Conservation (phyloP, 2,329 filamentous ascomycete genomes). For the Clarireedia monteithiana region DNA sequence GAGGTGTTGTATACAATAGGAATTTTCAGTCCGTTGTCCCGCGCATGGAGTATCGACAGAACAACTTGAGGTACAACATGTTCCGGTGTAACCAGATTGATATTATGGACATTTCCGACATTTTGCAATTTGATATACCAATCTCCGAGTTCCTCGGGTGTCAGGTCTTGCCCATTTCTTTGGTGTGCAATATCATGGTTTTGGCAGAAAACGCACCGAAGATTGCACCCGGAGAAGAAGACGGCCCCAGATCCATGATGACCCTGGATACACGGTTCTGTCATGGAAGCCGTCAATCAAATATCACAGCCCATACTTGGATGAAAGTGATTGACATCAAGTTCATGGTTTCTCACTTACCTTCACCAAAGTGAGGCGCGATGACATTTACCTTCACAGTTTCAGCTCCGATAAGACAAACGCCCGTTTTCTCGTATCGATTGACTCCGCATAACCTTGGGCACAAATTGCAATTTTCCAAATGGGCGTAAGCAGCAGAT, state of each 20-base stretch:
- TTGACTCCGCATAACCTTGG: constrained; percentile 72
- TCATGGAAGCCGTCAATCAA: neutral
- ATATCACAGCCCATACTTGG: neutral
- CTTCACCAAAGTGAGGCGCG: constrained; percentile 78
- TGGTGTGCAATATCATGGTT: constrained; percentile 80
- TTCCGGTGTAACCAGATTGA: constrained; percentile 81
- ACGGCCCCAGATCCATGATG: constrained; percentile 74
- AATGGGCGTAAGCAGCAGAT: constrained; percentile 63
- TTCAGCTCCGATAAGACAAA: constrained; percentile 67
- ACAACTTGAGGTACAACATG: constrained; percentile 81
- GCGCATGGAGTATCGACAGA: constrained; percentile 65
- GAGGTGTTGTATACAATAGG: constrained; percentile 84
- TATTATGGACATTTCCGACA: constrained; percentile 77
- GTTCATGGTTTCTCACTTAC: constrained; percentile 30
- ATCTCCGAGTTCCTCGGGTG: constrained; percentile 68
- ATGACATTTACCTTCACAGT: constrained; percentile 76
- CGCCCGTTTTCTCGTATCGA: constrained; percentile 69
- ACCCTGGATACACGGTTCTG: constrained; percentile 72
- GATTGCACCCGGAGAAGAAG: constrained; percentile 46
- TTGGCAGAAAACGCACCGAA: constrained; percentile 64
- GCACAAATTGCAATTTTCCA: constrained; percentile 74
- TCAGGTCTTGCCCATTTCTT: constrained; percentile 72
- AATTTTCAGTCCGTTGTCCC: constrained; percentile 58
- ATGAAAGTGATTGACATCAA: neutral
- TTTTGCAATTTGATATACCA: constrained; percentile 81